Base-by-base conservation (phyloP, 331 rosid species). In the Quercus lobata region DNA sequence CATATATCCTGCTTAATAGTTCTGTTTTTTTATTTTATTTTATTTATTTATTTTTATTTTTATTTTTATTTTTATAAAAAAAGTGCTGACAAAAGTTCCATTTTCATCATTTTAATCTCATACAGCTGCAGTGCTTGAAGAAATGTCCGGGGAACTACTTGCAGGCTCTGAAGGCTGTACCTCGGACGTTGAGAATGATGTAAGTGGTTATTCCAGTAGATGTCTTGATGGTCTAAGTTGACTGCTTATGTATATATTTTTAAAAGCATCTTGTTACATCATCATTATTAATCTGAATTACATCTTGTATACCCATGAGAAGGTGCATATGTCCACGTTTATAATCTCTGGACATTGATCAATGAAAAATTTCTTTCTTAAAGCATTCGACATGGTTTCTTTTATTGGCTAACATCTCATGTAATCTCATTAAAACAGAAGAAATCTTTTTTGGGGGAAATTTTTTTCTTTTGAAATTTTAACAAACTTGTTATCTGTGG, bases 111-210 rank as follows among this genome's bases (percentile, higher is more conserved):
- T 37, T 5, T 25, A 76, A 76, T 74, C 76, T 79, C 32, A 56
- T 89, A 77, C 93, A 96, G 99, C 88, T 96, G 72, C 96, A 96
- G 68, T 80, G 92, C 79, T 84, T 93, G 86, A 90, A 89, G 87
- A 92, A 87, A 84, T 89, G 89, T 77, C 96, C 98, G 24, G 93
- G 93, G 81, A 96, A 93, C 86, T 79, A 88, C 82, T 78, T 92
- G 89, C 99, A 90, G 86, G 97, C 98, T 75, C 84, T 96, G 86
- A 91, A 86, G 88, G 85, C 91, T 77, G 86, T 96, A 85, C 99
- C 99, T 27, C 84, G 99, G 86, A 96, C 99, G 71, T 85, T 93
- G 88, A 91, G 99, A 83, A 90, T 96, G 99, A 91, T 96, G 99
- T 96, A 87, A 90, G 96, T 84, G 69, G 41, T 82, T 69, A 22